Evolutionary conservation across 2,329 filamentous ascomycete species (phyloP).

Genomic region (Torrubiella hemipterigena): DNA sequence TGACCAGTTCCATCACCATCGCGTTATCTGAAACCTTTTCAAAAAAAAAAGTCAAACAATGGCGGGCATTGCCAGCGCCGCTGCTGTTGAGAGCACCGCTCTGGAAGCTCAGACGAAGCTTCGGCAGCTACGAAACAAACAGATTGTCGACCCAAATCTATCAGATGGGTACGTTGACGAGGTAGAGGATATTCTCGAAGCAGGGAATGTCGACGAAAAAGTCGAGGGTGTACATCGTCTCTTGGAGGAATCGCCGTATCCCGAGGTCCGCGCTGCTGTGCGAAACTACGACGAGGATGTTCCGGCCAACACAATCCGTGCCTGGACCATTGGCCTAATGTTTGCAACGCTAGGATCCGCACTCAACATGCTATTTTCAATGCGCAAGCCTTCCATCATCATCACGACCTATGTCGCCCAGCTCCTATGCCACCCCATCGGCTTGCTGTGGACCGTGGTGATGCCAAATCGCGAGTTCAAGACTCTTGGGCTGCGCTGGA

Average conservation of each 20-base stretch:
- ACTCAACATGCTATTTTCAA: slow-evolving; percentile 33
- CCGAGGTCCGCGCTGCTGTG: slow-evolving; percentile 6
- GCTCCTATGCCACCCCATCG: slow-evolving; percentile 28
- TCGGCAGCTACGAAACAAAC: too few relatives aligned
- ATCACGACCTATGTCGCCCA: slow-evolving; percentile 33
- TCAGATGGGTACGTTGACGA: too few relatives aligned
- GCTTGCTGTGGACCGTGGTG: slow-evolving; percentile 23
- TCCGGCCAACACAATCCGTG: slow-evolving; percentile 23
- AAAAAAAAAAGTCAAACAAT: too few relatives aligned
- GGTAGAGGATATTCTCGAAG: too few relatives aligned
- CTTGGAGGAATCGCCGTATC: slow-evolving; percentile 6
- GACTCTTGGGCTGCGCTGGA: slow-evolving; percentile 12
- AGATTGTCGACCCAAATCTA: too few relatives aligned
- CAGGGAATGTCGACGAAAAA: too few relatives aligned
- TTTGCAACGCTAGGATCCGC: slow-evolving; percentile 33
- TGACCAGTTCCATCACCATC: too few relatives aligned
- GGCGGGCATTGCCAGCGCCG: too few relatives aligned
- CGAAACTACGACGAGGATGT: slow-evolving; percentile 5
- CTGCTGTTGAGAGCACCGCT: too few relatives aligned
- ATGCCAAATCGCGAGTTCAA: slow-evolving; percentile 19
- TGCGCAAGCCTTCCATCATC: slow-evolving; percentile 31
- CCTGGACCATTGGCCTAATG: slow-evolving; percentile 30
- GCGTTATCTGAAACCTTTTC: too few relatives aligned
- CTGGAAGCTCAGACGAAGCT: too few relatives aligned
- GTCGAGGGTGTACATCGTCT: too few relatives aligned